Conservation (phyloP, 192 early-diverging fungal genomes). For the Coemansia sp. region DNA sequence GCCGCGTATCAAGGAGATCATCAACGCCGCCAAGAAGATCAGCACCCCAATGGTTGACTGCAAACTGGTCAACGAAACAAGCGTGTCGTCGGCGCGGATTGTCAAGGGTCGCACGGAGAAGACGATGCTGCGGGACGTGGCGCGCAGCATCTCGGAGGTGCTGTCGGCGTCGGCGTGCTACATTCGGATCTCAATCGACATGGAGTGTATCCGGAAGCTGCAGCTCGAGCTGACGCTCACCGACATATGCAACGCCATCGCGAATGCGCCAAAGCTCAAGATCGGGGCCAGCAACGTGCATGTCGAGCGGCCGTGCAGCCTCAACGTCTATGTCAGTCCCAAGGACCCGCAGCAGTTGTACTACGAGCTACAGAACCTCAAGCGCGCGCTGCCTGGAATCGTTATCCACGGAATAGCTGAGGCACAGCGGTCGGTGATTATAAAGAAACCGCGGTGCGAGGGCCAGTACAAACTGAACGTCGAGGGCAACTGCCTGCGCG, state of each 20-base stretch:
- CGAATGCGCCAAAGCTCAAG: slow-evolving; percentile 83
- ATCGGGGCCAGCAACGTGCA: slow-evolving; percentile 69
- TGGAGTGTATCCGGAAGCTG: slow-evolving; percentile 78
- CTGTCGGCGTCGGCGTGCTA: slow-evolving; percentile 73
- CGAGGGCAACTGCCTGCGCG: slow-evolving; percentile 90
- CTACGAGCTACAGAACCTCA: slow-evolving; percentile 78
- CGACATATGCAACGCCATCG: slow-evolving; percentile 78
- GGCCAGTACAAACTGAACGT: slow-evolving; percentile 66
- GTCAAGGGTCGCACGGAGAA: slow-evolving; percentile 96
- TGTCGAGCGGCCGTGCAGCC: slow-evolving; percentile 60
- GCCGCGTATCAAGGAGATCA: slow-evolving; percentile 99
- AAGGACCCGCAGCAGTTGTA: slow-evolving; percentile 65
- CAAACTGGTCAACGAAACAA: slow-evolving; percentile 64
- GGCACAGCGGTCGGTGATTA: slow-evolving; percentile 84
- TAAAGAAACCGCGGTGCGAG: slow-evolving; percentile 30
- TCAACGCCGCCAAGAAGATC: slow-evolving; percentile 97
- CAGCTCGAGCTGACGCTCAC: slow-evolving; percentile 86
- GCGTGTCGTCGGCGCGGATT: slow-evolving; percentile 83
- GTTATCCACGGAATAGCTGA: slow-evolving; percentile 85
- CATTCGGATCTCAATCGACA: slow-evolving; percentile 79
- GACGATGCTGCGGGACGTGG: slow-evolving; percentile 86
- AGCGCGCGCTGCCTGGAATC: slow-evolving; percentile 82
- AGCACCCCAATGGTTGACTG: slow-evolving; percentile 89
- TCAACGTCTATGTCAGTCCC: slow-evolving; percentile 64
- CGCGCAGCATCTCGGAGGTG: slow-evolving; percentile 93